A percentile compares a stretch with the other conserved stretches of the same genome.
phyloP scores from a whole-genome alignment of 2,329 filamentous ascomycete species.

The Gremmenia infestans region DNA sequence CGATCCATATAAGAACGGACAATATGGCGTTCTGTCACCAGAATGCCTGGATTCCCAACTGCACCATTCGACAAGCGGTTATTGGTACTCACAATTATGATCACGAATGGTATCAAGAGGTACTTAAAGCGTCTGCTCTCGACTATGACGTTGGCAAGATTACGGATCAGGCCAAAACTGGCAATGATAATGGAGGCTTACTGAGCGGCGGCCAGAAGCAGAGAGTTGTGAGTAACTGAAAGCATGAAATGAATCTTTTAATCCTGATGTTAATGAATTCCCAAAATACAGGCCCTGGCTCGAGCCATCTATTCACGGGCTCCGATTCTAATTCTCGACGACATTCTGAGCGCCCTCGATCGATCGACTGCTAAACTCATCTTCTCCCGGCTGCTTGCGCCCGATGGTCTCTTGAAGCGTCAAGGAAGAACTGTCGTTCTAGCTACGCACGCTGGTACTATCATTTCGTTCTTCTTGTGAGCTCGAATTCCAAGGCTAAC shows the following conservation, averaged over 20 bases:
- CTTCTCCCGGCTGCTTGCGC: constrained; percentile 11
- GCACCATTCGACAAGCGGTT: constrained; percentile 36
- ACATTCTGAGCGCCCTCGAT: constrained; percentile 25
- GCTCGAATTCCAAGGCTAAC: neutral
- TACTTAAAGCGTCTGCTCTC: constrained; percentile 19
- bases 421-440: constrained; percentile 29
- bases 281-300: constrained; percentile 32
- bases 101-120: constrained; percentile 20
- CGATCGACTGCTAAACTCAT: constrained; percentile 12
- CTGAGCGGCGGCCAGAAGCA: constrained; percentile 27
- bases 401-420: constrained; percentile 10
- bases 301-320: constrained; percentile 17
- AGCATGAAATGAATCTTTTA: constrained; percentile 27
- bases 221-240: constrained; percentile 30
- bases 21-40: constrained; percentile 40
- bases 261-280: neutral
- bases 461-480: neutral
- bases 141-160: constrained; percentile 18
- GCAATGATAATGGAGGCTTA: constrained; percentile 27
- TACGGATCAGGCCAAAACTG: constrained; percentile 21
- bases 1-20: constrained; percentile 1
- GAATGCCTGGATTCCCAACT: constrained; percentile 40
- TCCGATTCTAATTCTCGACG: constrained; percentile 21
- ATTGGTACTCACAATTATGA: constrained; percentile 27
- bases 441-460: neutral